Evolutionary conservation across 257 asterid species (phyloP), one percentile per base, ranked within the genome.

Genomic region (Parsonsia alboflavescens): DNA sequence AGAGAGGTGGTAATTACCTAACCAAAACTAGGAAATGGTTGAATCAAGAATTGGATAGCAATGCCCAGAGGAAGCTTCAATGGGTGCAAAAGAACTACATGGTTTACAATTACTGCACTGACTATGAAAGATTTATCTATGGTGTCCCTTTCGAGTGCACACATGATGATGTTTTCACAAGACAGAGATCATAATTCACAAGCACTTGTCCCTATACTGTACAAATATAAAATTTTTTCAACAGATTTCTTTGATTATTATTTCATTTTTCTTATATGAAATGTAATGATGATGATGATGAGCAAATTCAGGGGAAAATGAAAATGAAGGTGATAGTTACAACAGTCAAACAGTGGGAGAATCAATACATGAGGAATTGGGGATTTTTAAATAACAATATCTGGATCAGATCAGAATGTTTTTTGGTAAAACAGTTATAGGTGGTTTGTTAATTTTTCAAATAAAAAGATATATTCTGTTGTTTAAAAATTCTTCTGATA

Each of bases 51-150:
- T 24, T 80, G 13, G 77, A 75, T 65, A 74, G 24, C 2, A 68
- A 42, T 28, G 77, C 67, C 49, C 41, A 13, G 8, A 41, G 70
- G 75, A 74, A 77, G 41, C n/a, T 80, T 22, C 24, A 78, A 67
- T 84, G 85, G 88, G 85, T 84, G 36, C 85, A 78, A 42, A 77
- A 74, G 77, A 80, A 77, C 24, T 78, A 77, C 79, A 80, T 80
- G 83, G 78, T 80, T 44, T 83, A 84, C 78, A 76, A 84, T 68
- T 82, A 84, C 79, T 84, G 88, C 74, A 28, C 56, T 0, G 85
- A 84, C 59, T 45, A 53, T 24, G 10, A 48, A 24, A 79, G 81
- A 64, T 81, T 70, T 36, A 26, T 75, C 44, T 75, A 79, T 59
- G 85, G 83, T 10, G 36, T 78, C 65, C 81, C 87, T 68, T 74